Conservation (phyloP, 805 yeast species). For the Saccharomycopsis sp. region DNA sequence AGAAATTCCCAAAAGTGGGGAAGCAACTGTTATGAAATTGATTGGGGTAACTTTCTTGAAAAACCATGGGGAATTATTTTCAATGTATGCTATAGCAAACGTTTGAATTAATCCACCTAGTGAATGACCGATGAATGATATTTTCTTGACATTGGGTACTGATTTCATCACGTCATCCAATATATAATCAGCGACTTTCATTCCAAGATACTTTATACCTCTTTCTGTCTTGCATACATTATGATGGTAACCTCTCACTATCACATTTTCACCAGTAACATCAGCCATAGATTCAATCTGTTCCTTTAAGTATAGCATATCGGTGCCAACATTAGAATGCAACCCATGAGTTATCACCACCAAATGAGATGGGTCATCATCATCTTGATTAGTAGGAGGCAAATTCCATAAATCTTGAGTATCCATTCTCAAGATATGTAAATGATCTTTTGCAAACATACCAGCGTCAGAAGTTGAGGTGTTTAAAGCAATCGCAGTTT, state of each 20-base stretch:
- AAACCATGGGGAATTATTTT: conserved; percentile 61
- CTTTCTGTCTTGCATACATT: conserved; percentile 75
- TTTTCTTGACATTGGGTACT: conserved; percentile 38
- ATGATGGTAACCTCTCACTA: conserved; percentile 62
- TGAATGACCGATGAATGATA: conserved; percentile 75
- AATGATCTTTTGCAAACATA: conserved; percentile 26
- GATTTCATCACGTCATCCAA: conserved; percentile 41
- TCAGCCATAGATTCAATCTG: conserved; percentile 42
- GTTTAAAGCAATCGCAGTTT: conserved; percentile 27
- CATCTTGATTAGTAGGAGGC: conserved; percentile 35
- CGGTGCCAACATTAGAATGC: conserved; percentile 71
- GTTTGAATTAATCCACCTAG: conserved; percentile 75
- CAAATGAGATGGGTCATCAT: conserved; percentile 48
- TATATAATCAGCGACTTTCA: conserved; percentile 60
- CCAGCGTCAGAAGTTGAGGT: conserved; percentile 28
- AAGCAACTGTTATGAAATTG: conserved; percentile 66
- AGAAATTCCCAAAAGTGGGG: conserved; percentile 70
- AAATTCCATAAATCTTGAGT: conserved; percentile 69
- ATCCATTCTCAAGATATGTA: conserved; percentile 45
- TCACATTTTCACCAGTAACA: conserved; percentile 38
- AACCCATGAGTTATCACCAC: conserved; percentile 72
- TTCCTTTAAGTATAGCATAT: conserved; percentile 68
- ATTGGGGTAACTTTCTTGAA: conserved; percentile 53
- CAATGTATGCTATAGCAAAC: conserved; percentile 68
- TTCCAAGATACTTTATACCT: conserved; percentile 69